Evolutionary conservation across 1,284 basidiomycete species (phyloP), one percentile per base, ranked within the genome.

Genomic region (Gomphus sp.): DNA sequence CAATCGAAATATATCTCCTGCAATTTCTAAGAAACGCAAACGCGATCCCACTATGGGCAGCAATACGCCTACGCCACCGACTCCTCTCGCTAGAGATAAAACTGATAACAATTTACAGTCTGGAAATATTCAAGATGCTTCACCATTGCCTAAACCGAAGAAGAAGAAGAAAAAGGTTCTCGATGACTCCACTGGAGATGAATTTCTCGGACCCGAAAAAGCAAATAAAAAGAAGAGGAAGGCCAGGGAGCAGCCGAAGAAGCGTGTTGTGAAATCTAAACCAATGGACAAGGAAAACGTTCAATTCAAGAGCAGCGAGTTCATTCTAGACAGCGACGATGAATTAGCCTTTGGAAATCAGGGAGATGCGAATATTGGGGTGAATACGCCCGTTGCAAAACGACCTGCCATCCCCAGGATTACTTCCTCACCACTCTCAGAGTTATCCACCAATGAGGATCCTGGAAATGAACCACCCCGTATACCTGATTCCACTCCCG

Each of bases 261-360:
- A 41, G 11, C n/a, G 12, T 14, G 5, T 4, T 2, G 36, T 33
- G n/a, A 48, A 22, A n/a, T 28, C 39, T 45, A 47, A 45, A 22
- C 52, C 44, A 8, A 4, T 12, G 36, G 55, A 36, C 2, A 57
- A 57, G 10, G 55, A 48, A 57, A 48, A 48, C 33, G 47, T 50
- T 18, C 55, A 57, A 25, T 57, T 57, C 36, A 57, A 57, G 47
- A 57, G 55, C 47, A 34, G 55, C 11, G 55, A 57, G 16, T 57
- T 57, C 22, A 57, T 57, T 10, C n/a, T 49, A 18, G 55, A 57
- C 28, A 57, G 55, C 36, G 55, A 57, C 16, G 55, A 57, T 16
- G 55, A 57, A 31, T 11, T 57, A 39, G 16, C 31, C 18, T 34
- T 57, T 7, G 48, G 48, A 12, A 50, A 57, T 16, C 12, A 33